Base-by-base conservation (phyloP, 2,329 filamentous ascomycete genomes). In the Clonostachys byssicola region DNA sequence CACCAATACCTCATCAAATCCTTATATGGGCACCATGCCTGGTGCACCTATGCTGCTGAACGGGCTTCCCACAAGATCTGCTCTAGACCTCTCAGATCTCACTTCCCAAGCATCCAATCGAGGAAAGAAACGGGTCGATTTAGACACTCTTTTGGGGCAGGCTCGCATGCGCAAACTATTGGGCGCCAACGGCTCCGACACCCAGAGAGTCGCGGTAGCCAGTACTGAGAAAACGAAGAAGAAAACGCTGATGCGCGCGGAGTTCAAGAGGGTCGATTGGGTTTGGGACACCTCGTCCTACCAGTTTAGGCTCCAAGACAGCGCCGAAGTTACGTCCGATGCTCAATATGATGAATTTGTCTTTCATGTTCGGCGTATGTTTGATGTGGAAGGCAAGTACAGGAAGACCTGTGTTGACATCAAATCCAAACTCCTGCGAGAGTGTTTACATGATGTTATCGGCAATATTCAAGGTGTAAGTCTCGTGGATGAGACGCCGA, bases 381-480 rank as follows among this genome's bases (percentile, higher is more conserved):
- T 96, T 61, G 86, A 92, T 62, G 89, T 81, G 81, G 88, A 94
- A 55, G 89, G 89, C 52, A 90, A 90, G 57, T 92, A 89, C 57
- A 74, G 81, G 56, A 60, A 63, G 59, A 91, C 90, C 0, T 69
- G 85, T 13, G 82, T 96, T 43, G 89, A 95, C 54, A 88, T 96
- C 65, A 94, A 92, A 68, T 94, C 89, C 61, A 90, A 90, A 55
- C 68, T 82, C 14, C 73, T 96, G 5, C 85, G 86, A 8, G 83
- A 90, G 51, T 83, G 81, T 18, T 73, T 69, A 34, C 64, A 67
- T 44, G 64, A 68, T 40, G 59, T 68, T 39, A 65, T 70, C 5
- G 63, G 64, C 6, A 60, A 62, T 30, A 55, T 64, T 38, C 58
- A 62, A 39, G 64, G 88, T 14, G 77, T 95, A 40, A 92, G 85